Conservation (phyloP, 257 asterid species). For the Anisodus acutangulus region DNA sequence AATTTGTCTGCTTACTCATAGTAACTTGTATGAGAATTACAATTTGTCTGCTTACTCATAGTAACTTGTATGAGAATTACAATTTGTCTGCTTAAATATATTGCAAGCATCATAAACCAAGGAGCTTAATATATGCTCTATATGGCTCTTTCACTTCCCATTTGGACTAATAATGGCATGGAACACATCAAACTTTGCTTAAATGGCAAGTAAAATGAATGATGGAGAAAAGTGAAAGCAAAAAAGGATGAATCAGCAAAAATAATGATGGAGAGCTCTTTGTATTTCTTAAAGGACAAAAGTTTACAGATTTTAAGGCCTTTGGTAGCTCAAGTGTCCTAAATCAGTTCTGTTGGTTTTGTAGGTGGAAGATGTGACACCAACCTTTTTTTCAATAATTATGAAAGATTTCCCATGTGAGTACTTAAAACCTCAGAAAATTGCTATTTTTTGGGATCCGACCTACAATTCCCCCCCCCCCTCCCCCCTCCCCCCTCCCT, state of each 20-base stretch:
- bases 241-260: not conserved
- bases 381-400: not conserved
- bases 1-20: not conserved
- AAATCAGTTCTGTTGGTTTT: slow-evolving; percentile 21
- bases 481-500: not conserved
- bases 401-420: not conserved
- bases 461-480: not conserved
- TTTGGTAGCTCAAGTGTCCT: slow-evolving; percentile 26
- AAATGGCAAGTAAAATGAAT: slow-evolving; percentile 29
- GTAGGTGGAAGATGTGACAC: slow-evolving; percentile 26
- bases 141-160: not conserved
- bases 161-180: not conserved
- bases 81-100: not conserved
- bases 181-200: slow-evolving; percentile 29
- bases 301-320: slow-evolving; percentile 15
- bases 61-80: not conserved
- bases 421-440: slow-evolving; percentile 25
- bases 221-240: slow-evolving; percentile 28
- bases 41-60: not conserved
- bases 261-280: slow-evolving; percentile 26
- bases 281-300: slow-evolving; percentile 11
- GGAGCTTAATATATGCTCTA: slow-evolving; percentile 3
- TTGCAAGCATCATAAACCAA: not conserved
- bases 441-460: not conserved
- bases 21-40: too few species aligned